A percentile compares a stretch with the other conserved stretches of the same genome.
Evolutionary conservation across 345 rosid genomes (phyloP).

Genomic region (Citrus unshiu): DNA sequence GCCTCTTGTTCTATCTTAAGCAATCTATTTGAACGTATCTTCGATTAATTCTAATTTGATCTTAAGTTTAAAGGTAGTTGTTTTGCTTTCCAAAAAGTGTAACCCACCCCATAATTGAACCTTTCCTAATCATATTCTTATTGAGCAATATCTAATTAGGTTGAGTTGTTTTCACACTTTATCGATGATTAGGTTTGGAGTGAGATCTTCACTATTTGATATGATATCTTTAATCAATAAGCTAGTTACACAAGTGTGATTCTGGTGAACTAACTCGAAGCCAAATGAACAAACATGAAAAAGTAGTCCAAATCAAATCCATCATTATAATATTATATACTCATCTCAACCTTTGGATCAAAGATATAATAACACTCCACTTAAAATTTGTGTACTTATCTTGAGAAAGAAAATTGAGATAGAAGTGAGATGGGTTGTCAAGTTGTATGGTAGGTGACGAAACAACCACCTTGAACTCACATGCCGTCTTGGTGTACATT

Average conservation of each 20-base stretch:
- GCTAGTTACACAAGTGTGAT: background rate
- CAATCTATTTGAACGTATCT: too few relatives aligned
- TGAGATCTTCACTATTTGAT: background rate
- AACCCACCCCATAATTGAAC: background rate
- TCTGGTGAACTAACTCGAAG: conserved; percentile 16
- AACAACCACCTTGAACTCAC: conserved; percentile 53
- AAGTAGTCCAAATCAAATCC: conserved; percentile 14
- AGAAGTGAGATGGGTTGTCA: conserved; percentile 44
- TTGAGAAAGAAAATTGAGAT: conserved; percentile 3
- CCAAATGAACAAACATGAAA: conserved; percentile 4
- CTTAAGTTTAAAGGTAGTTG: background rate
- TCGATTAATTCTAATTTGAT: too few relatives aligned
- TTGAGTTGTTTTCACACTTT: background rate
- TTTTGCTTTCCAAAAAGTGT: background rate
- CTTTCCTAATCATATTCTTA: background rate
- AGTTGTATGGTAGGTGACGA: conserved; percentile 51
- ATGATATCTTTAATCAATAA: background rate
- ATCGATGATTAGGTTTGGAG: conserved; percentile 4
- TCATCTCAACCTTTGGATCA: conserved; percentile 4
- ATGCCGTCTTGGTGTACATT: conserved; percentile 36
- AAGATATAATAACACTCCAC: conserved; percentile 5
- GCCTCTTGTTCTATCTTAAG: too few relatives aligned
- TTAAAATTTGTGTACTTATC: background rate
- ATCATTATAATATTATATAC: background rate
- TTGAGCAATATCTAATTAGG: background rate